Conservation (phyloP, 352 stramenopile genomes). For the Globisporangium irregulare region DNA sequence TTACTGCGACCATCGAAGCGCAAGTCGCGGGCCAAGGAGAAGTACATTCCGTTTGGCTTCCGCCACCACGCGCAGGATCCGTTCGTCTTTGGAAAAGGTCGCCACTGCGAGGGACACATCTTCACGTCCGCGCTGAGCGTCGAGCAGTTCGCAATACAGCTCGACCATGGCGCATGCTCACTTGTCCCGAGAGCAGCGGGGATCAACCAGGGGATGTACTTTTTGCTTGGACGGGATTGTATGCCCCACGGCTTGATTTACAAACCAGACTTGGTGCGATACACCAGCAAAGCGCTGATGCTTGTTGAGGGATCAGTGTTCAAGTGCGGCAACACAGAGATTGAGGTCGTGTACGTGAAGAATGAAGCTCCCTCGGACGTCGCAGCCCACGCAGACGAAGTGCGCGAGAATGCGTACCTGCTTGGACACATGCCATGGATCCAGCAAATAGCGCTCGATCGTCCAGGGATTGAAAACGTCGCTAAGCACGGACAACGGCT, state of each 20-base stretch:
- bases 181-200: constrained; percentile 53
- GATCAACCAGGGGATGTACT: constrained; percentile 72
- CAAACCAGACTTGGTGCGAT: constrained; percentile 45
- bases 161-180: constrained; percentile 54
- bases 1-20: constrained; percentile 64
- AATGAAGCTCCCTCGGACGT: constrained; percentile 12
- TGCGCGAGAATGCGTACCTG: constrained; percentile 39
- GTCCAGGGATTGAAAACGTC: constrained; percentile 45
- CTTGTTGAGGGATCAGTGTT: constrained; percentile 68
- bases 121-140: constrained; percentile 52
- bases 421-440: constrained; percentile 58
- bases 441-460: constrained; percentile 49
- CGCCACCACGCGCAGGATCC: constrained; percentile 34
- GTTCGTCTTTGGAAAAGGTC: constrained; percentile 59
- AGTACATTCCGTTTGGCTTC: constrained; percentile 60
- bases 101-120: constrained; percentile 54
- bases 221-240: constrained; percentile 53
- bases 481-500: constrained; percentile 45
- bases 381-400: constrained; percentile 28
- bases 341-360: constrained; percentile 69
- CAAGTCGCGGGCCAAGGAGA: constrained; percentile 38
- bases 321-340: constrained; percentile 48
- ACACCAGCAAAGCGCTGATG: constrained; percentile 70
- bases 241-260: constrained; percentile 32
- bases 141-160: constrained; percentile 66